Conservation (phyloP, 1,284 basidiomycete species). For the Naganishia liquefaciens region DNA sequence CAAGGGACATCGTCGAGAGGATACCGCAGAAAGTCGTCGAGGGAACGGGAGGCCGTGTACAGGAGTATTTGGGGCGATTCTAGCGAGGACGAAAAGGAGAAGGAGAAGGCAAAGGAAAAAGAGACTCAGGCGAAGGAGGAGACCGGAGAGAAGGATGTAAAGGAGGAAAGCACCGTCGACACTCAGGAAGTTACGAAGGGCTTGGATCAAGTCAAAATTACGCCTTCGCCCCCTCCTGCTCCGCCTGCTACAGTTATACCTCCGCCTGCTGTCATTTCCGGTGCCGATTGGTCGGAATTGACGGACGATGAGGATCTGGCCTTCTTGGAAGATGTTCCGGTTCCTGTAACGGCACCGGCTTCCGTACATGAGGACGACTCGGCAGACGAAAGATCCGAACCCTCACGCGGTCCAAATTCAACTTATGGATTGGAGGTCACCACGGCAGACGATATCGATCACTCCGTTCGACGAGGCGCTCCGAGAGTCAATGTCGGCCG, state of each 20-base stretch:
- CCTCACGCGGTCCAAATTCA: no score
- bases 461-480: not conserved
- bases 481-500: slow-evolving; percentile 8
- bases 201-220: not conserved
- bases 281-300: slow-evolving; percentile 23
- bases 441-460: slow-evolving; percentile 10
- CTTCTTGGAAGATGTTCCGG: slow-evolving; percentile 20
- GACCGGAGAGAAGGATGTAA: not conserved
- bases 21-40: slow-evolving; percentile 13
- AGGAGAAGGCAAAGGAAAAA: slow-evolving; percentile 2
- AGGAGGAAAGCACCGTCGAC: not conserved
- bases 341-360: not conserved
- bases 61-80: slow-evolving; percentile 25
- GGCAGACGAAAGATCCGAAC: not conserved
- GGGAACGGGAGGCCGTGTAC: slow-evolving; percentile 19
- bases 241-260: slow-evolving; percentile 12
- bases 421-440: slow-evolving; percentile 5
- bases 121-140: not conserved
- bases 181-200: no score
- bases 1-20: slow-evolving; percentile 15
- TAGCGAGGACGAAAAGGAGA: slow-evolving; percentile 10
- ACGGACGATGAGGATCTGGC: slow-evolving; percentile 24
- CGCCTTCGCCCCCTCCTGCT: not conserved
- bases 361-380: not conserved
- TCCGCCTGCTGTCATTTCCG: slow-evolving; percentile 24